Evolutionary conservation across 2,329 filamentous ascomycete genomes (phyloP), one percentile per base, ranked within the genome.

Genomic region (Xylaria sp.): DNA sequence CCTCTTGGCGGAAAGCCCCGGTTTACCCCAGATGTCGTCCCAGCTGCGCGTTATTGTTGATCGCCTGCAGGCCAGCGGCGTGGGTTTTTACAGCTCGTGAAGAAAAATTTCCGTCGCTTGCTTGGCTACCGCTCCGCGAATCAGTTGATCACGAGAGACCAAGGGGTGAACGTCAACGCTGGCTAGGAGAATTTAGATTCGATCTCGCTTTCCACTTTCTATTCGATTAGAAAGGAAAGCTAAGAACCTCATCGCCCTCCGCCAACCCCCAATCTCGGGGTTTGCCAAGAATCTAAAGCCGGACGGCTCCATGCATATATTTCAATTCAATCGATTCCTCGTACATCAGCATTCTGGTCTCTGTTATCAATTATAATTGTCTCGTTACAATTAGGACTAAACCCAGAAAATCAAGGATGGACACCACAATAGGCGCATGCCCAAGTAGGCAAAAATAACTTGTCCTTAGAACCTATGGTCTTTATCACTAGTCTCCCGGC

Each of bases 11-110:
- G 18, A 23, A 48, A 25, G 32, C 37, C 50, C 32, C 42, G 32
- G 29, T 47, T 35, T 64, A 64, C 60, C 60, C 65, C 65, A 50
- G 60, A 57, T 64, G 35, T 18, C 18, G 42, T 58, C 27, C n/a
- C n/a, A 29, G 37, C 42, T 13, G 37, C 21, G 55, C 23, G 25
- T 8, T 58, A 47, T 18, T 27, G 9, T 42, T 6, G 35, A 27
- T 12, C 13, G 54, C 13, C n/a, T 18, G 25, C 25, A 29, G 55
- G 44, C 44, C 16, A 54, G 16, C 13, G 16, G 35, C 21, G n/a
- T 57, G 37, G 23, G 37, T 16, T 37, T 44, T 10, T 44, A 44
- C 13, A 44, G 55, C 55, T 58, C 5, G 8, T 35, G 32, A 6
- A 35, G 32, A 35, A 35, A 8, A 13, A 2, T 29, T 44, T 27